Evolutionary conservation across 345 rosid genomes (phyloP), one percentile per base, ranked within the genome.

Genomic region (Brassica juncea): DNA sequence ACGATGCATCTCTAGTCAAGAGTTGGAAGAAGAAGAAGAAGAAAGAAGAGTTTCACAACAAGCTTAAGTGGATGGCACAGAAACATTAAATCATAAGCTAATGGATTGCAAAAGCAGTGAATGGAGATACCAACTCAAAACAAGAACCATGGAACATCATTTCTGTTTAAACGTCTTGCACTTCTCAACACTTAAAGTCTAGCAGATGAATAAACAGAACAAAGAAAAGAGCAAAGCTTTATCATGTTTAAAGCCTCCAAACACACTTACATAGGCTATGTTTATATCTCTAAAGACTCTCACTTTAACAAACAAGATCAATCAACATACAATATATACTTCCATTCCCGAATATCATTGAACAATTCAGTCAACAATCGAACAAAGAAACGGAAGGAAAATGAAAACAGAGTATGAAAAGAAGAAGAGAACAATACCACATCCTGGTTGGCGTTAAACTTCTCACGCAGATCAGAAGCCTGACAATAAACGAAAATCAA

Each of bases 401-500:
- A 32, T 19, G 6, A 52, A 8, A 15, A 8, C 8, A 71, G 52
- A 6, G 49, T 16, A 8, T 5, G 4, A 59, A 21, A 78, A 0
- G 68, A 12, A 79, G n/a, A 75, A 39, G 65, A 47, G 39, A 72
- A 83, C 89, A 60, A 12, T 77, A 95, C 99, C 98, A 93, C 91
- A 59, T 87, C 82, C 65, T 84, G 92, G 86, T 93, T 88, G 73
- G 89, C 93, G 30, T 93, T 96, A 77, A 95, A 95, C 80, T 78
- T 90, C 84, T 86, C 89, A 5, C 99, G 96, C 73, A 95, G 87
- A 42, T 86, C 87, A 28, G 86, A 87, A 12, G 99, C 97, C 99
- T 93, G 80, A 15, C 71, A 62, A 42, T 10, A 5, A 67, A 76
- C 15, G 30, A 70, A 54, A 5, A 80, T 15, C 64, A 32, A 32